phyloP scores from a whole-genome alignment of 306 rosid species.

The Hippophae tibetana region DNA sequence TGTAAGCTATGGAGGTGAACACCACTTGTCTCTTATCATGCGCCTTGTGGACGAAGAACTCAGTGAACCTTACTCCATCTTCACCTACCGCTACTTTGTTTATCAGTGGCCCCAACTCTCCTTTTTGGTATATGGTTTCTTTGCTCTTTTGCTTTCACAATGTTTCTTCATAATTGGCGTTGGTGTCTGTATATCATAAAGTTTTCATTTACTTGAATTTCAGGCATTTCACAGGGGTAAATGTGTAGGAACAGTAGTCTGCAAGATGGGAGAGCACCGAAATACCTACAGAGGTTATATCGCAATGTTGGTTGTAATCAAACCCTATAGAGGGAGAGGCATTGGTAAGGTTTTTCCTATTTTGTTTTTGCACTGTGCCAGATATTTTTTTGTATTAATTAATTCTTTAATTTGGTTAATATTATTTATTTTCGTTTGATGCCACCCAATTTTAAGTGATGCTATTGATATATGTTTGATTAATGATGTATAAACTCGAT shows the following conservation, averaged over 20 bases:
- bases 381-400: not conserved
- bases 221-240: slow-evolving; percentile 81
- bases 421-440: no score
- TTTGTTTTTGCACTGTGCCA: not conserved
- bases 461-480: no score
- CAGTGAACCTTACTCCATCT: slow-evolving; percentile 97
- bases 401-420: not conserved
- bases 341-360: slow-evolving; percentile 38
- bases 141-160: not conserved
- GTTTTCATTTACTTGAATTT: not conserved
- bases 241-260: slow-evolving; percentile 93
- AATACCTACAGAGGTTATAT: slow-evolving; percentile 82
- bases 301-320: slow-evolving; percentile 90
- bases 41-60: slow-evolving; percentile 83
- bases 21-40: slow-evolving; percentile 82
- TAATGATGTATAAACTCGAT: no score
- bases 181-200: not conserved
- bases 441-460: no score
- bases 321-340: slow-evolving; percentile 84
- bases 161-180: not conserved
- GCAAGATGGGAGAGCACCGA: slow-evolving; percentile 97
- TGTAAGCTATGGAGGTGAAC: slow-evolving; percentile 79
- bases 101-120: slow-evolving; percentile 96
- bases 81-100: slow-evolving; percentile 92
- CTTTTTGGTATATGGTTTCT: slow-evolving; percentile 42